Evolutionary conservation across 345 rosid species (phyloP).

Genomic region (Gossypium bickii): DNA sequence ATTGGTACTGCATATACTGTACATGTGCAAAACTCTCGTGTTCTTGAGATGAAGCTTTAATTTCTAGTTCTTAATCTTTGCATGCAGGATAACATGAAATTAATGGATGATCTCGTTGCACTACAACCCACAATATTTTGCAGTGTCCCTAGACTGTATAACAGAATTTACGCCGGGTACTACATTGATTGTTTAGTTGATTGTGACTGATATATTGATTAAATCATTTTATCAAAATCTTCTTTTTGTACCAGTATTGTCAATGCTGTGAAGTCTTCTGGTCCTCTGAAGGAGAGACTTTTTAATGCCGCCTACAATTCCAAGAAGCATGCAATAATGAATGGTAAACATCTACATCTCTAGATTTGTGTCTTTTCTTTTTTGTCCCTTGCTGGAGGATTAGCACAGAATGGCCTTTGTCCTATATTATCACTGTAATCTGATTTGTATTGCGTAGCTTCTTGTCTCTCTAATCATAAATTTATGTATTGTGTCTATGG

Average conservation of each 20-base stretch:
- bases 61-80: constrained; percentile 1
- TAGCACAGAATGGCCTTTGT: background rate
- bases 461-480: background rate
- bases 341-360: constrained; percentile 45
- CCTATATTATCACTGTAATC: background rate
- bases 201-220: constrained; percentile 13
- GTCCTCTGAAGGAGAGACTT: constrained; percentile 82
- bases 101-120: constrained; percentile 86
- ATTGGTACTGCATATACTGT: background rate
- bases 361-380: constrained; percentile 5
- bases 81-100: constrained; percentile 87
- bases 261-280: constrained; percentile 82
- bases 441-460: background rate
- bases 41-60: constrained; percentile 17
- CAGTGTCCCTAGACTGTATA: constrained; percentile 95
- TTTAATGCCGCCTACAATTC: constrained; percentile 94
- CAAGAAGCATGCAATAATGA: constrained; percentile 84
- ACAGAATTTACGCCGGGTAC: constrained; percentile 82
- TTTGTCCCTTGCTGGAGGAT: background rate
- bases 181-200: constrained; percentile 18
- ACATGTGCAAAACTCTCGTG: background rate
- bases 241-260: constrained; percentile 53
- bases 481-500: background rate
- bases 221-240: constrained; percentile 29
- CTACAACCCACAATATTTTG: constrained; percentile 87